Conservation (phyloP, 352 stramenopile genomes). For the Phytophthora fragariaefolia region DNA sequence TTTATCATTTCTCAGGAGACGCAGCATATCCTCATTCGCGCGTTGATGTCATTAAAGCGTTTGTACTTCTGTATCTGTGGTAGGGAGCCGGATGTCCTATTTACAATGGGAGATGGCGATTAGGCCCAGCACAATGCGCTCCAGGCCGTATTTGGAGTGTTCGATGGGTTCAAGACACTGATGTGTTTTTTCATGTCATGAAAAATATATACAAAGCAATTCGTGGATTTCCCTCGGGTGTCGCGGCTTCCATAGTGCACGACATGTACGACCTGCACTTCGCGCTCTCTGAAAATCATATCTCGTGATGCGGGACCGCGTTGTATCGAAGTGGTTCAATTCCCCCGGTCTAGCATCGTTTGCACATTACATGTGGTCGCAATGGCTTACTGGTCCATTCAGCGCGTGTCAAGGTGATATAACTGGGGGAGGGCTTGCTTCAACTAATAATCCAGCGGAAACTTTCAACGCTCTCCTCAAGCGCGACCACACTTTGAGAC, state of each 20-base stretch:
- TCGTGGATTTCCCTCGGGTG: slow-evolving; percentile 1
- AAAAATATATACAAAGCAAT: slow-evolving; percentile 19
- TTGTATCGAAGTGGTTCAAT: too few relatives aligned
- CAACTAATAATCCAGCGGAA: neutral
- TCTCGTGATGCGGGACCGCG: neutral
- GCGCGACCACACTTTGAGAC: too few relatives aligned
- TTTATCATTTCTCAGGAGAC: slow-evolving; percentile 15
- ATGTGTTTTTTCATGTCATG: slow-evolving; percentile 29
- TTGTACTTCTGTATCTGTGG: too few relatives aligned
- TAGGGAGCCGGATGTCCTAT: neutral
- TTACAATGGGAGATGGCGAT: slow-evolving; percentile 25
- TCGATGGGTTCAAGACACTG: slow-evolving; percentile 8
- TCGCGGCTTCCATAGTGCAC: neutral
- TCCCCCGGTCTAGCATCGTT: too few relatives aligned
- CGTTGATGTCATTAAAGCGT: neutral
- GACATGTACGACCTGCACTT: slow-evolving; percentile 36
- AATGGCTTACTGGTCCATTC: neutral
- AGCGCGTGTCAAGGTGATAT: neutral
- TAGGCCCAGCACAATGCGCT: slow-evolving; percentile 28
- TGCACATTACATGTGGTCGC: too few relatives aligned
- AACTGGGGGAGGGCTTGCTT: neutral
- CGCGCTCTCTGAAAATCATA: neutral
- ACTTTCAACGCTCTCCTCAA: neutral
- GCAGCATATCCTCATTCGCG: neutral
- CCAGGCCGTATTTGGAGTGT: slow-evolving; percentile 3